phyloP scores from a whole-genome alignment of 108 stramenopile genomes.

The Fistulifera pelliculosa region DNA sequence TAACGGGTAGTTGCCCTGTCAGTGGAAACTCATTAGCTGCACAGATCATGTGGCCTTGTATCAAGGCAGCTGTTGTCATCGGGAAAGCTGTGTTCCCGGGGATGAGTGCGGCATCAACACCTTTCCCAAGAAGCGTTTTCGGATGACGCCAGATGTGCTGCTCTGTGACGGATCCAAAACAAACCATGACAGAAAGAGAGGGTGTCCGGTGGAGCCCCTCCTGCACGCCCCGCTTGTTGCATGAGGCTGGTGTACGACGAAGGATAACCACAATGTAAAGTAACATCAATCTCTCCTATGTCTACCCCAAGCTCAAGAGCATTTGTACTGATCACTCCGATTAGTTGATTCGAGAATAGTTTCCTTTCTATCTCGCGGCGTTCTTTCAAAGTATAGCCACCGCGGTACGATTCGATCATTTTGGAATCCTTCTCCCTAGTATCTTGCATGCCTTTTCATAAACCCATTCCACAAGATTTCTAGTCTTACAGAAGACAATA shows the following conservation, averaged over 20 bases:
- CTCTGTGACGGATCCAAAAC: conserved; percentile 81
- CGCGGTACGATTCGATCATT: conserved; percentile 86
- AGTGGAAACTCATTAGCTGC: conserved; percentile 87
- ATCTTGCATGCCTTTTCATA: conserved; percentile 49
- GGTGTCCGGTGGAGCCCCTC: conserved; percentile 37
- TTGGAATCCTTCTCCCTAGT: conserved; percentile 14
- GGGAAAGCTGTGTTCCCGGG: conserved; percentile 31
- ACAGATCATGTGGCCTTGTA: conserved; percentile 85
- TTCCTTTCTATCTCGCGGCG: conserved; percentile 83
- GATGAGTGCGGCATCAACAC: conserved; percentile 36
- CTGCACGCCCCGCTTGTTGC: conserved; percentile 95
- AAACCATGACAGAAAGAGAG: conserved; percentile 81
- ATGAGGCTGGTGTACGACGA: conserved; percentile 54
- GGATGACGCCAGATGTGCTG: conserved; percentile 83
- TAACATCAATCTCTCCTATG: conserved; percentile 90
- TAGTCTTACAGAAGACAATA: conserved; percentile 89
- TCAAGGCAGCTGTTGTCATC: conserved; percentile 69
- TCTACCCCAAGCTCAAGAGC: conserved; percentile 49
- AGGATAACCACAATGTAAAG: conserved; percentile 90
- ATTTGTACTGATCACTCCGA: conserved; percentile 53
- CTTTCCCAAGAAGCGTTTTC: conserved; percentile 43
- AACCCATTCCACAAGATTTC: conserved; percentile 91
- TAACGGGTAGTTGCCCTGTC: conserved; percentile 17
- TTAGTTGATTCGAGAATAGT: conserved; percentile 75
- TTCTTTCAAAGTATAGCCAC: conserved; percentile 84